Evolutionary conservation across 371 early-diverging fungal genomes (phyloP).

Genomic region (Thermomucor indicae-seudaticae): DNA sequence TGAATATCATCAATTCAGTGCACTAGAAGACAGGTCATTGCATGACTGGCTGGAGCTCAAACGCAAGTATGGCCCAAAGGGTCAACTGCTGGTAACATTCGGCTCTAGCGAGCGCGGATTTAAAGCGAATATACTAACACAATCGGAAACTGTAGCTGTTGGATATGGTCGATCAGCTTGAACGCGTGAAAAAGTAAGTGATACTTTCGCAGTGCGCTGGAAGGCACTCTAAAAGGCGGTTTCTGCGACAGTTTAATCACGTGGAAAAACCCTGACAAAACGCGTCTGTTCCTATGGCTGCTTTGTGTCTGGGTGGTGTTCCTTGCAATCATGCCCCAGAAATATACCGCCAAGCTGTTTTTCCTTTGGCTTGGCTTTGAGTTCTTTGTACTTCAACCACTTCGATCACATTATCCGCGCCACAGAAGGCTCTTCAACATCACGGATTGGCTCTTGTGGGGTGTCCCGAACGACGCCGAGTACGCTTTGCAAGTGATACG

Average conservation of each 20-base stretch:
- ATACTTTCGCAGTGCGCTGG: background rate
- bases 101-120: no score
- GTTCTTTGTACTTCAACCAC: constrained; percentile 35
- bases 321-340: constrained; percentile 15
- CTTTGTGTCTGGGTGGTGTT: constrained; percentile 3
- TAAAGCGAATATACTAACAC: no score
- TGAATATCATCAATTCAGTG: constrained; percentile 8
- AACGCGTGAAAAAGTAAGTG: constrained; percentile 34
- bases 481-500: constrained; percentile 43
- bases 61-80: constrained; percentile 26
- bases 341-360: constrained; percentile 16
- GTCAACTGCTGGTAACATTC: constrained; percentile 29
- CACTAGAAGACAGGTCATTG: constrained; percentile 20
- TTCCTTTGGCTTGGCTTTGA: constrained; percentile 35
- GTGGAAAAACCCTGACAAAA: constrained; percentile 38
- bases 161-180: constrained; percentile 33
- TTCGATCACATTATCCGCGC: constrained; percentile 41
- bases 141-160: constrained; percentile 24
- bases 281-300: constrained; percentile 16
- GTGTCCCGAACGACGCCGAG: constrained; percentile 42
- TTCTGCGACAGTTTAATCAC: constrained; percentile 21
- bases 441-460: constrained; percentile 41
- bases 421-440: constrained; percentile 41
- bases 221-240: no score
- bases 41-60: constrained; percentile 35